A percentile compares a stretch with the other conserved stretches of the same genome.
These are phyloP conservation scores for Rhipidocladum racemiflorum DNA, from an alignment of 176 grass and related monocot species.

Conservation along the genomic window DNA sequence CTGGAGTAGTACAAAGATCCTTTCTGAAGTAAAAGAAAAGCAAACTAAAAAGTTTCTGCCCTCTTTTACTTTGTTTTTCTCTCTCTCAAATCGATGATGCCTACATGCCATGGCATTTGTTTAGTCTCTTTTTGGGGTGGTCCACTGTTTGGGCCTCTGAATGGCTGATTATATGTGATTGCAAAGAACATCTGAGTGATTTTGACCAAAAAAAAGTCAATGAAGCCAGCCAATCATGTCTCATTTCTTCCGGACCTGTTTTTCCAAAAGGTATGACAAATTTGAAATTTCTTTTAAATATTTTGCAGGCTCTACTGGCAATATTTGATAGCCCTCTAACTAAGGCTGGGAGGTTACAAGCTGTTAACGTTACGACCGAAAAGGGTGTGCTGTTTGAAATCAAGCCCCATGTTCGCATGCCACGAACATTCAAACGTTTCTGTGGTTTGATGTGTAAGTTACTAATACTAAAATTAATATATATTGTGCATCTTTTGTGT, in stretches of 20 bases:
- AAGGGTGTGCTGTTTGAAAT: slow-evolving; percentile 95
- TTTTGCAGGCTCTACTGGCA: slow-evolving; percentile 74
- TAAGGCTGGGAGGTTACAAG: slow-evolving; percentile 89
- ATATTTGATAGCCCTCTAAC: slow-evolving; percentile 96
- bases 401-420: slow-evolving; percentile 90
- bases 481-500: neutral
- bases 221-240: neutral
- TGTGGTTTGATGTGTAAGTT: slow-evolving; percentile 93
- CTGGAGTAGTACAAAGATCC: neutral
- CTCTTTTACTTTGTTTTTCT: neutral
- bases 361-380: slow-evolving; percentile 91
- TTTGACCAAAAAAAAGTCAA: no score
- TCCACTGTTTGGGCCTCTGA: neutral
- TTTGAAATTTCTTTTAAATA: neutral
- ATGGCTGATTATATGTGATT: neutral
- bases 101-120: neutral
- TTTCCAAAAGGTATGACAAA: neutral
- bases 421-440: slow-evolving; percentile 85
- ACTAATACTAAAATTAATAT: neutral
- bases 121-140: neutral
- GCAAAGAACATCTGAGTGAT: neutral
- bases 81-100: neutral
- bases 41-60: neutral
- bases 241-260: neutral
- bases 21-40: neutral